These are phyloP conservation scores for Powellomyces hirtus DNA, from an alignment of 192 early-diverging fungal genomes.

Conservation along the genomic window DNA sequence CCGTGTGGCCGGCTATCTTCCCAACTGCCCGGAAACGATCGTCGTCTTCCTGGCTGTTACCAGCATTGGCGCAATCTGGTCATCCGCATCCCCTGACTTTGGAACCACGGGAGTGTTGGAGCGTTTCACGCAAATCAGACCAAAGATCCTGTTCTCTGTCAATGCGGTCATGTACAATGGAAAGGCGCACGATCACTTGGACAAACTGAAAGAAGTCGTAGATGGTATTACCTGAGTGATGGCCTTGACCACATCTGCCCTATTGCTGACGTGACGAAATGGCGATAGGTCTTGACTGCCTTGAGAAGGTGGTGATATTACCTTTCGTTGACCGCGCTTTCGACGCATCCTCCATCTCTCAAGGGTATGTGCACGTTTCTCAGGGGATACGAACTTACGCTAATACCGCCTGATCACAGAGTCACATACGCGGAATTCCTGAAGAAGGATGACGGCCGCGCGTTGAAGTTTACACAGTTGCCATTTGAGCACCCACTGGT, in stretches of 20 bases:
- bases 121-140: constrained; percentile 87
- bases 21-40: constrained; percentile 78
- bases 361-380: constrained; percentile 27
- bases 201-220: constrained; percentile 72
- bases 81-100: constrained; percentile 92
- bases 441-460: constrained; percentile 28
- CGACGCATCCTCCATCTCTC: constrained; percentile 25
- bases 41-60: constrained; percentile 41
- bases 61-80: constrained; percentile 91
- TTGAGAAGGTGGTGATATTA: constrained; percentile 77
- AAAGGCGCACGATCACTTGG: constrained; percentile 73
- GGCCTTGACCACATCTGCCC: too few relatives aligned
- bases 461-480: constrained; percentile 76
- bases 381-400: too few relatives aligned
- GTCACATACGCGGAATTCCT: constrained; percentile 51
- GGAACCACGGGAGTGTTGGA: constrained; percentile 88
- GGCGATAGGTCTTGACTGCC: constrained; percentile 58
- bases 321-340: constrained; percentile 58
- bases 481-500: constrained; percentile 89
- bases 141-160: constrained; percentile 86
- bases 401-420: too few relatives aligned
- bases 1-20: constrained; percentile 83
- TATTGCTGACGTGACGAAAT: too few relatives aligned
- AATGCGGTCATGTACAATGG: constrained; percentile 93
- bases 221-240: too few relatives aligned